phyloP scores from a whole-genome alignment of 495 filamentous ascomycete genomes.

The Penicillium antarcticum region DNA sequence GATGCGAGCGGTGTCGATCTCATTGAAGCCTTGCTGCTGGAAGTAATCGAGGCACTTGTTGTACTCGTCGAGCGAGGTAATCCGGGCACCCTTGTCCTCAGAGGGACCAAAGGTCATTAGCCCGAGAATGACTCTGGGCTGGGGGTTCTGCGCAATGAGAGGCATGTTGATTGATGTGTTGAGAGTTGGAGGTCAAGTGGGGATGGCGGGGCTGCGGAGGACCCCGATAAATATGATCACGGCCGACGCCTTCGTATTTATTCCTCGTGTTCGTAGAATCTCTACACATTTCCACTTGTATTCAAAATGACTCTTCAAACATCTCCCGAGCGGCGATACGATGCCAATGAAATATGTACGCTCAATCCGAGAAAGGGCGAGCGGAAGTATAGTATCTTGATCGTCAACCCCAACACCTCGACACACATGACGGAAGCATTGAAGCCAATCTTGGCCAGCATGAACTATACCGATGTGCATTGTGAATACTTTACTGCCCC shows the following conservation, averaged over 20 bases:
- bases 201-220: conserved; percentile 13
- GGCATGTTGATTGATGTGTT: conserved; percentile 39
- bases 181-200: conserved; percentile 2
- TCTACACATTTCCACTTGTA: not conserved
- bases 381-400: conserved; percentile 53
- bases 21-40: conserved; percentile 70
- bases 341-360: not conserved
- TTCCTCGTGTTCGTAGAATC: not conserved
- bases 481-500: conserved; percentile 58
- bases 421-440: conserved; percentile 76
- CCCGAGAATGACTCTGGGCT: conserved; percentile 56
- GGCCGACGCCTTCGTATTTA: not conserved
- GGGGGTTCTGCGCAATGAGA: conserved; percentile 48
- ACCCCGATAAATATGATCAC: conserved; percentile 14
- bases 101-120: conserved; percentile 59
- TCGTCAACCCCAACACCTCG: conserved; percentile 92
- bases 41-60: conserved; percentile 64
- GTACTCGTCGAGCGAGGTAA: conserved; percentile 66
- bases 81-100: conserved; percentile 56
- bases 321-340: not conserved
- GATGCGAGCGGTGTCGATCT: conserved; percentile 74
- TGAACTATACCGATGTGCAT: conserved; percentile 45
- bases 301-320: not conserved
- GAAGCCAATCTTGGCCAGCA: conserved; percentile 55
- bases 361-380: conserved; percentile 17